Base-by-base conservation (phyloP, 176 grass and related monocot genomes). In the Zea luxurians region DNA sequence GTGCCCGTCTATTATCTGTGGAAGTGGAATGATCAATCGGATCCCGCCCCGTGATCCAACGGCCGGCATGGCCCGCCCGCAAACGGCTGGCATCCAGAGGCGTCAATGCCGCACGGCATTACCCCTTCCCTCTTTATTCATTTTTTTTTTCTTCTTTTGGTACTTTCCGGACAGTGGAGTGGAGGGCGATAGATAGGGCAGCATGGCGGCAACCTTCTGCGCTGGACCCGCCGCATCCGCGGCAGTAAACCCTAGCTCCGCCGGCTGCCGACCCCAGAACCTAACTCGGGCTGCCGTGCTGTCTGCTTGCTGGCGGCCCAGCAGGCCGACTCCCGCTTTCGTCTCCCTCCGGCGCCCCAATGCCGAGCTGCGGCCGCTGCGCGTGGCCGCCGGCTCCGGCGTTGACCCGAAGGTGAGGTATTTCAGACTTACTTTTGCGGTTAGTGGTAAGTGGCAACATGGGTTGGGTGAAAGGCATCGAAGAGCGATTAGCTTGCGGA, bases 201-300 rank as follows among this genome's bases (percentile, higher is more conserved):
- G 76, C 42, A 90, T 88, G 91, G 63, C 85, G 85, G 74, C 85
- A 46, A 77, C 78, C 71, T 82, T 90, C 79, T 77, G 57, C 64
- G 69, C 82, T 4, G 82, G 20, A 55, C 47, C 74, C 76, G 64
- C 79, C 13, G 73, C 88, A 69, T 66, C 61, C 37, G 74, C 80
- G 9, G 83, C 80, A 43, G 74, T 35, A 59, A 76, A 70, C 67
- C 78, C 72, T 80, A 70, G 76, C 47, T 16, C 63, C 36, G 48
- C 68, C 13, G 80, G 7, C 2, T 68, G 59, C 59, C 60, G 68
- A 8, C 81, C 38, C 38, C 38, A 40, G 38, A 40, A 40, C 38
- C 38, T 2, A 40, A 4, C 43, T 41, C 16, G 74, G 13, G 55
- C 73, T 27, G 17, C 70, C 18, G 61, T 61, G 43, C 47, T 75